phyloP scores from a whole-genome alignment of 1,284 basidiomycete genomes.

The Cerrena zonata region DNA sequence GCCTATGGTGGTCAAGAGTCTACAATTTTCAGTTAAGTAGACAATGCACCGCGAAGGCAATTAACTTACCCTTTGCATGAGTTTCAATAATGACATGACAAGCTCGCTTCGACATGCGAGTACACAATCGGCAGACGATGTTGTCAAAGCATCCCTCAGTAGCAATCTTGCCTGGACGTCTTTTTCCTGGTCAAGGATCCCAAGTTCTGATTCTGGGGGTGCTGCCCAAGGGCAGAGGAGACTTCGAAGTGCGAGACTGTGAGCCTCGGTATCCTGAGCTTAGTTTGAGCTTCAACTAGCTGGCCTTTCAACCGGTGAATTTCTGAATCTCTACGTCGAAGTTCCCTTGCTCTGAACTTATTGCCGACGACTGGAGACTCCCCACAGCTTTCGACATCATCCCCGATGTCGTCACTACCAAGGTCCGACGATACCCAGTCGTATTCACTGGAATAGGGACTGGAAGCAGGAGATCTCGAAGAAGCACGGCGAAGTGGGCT shows the following conservation, averaged over 20 bases:
- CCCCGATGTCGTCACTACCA: neutral
- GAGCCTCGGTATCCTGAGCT: neutral
- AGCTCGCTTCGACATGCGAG: neutral
- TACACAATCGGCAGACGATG: neutral
- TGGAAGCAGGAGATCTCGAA: neutral
- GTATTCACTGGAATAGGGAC: neutral
- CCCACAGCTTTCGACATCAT: neutral
- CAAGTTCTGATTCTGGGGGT: neutral
- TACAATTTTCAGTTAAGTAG: neutral
- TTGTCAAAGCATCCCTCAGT: neutral
- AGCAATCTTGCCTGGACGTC: neutral
- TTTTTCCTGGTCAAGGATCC: neutral
- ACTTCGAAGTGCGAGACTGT: neutral
- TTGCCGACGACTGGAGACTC: neutral
- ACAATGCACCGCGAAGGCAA: neutral
- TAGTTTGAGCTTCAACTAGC: neutral
- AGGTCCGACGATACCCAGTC: neutral
- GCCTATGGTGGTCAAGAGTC: neutral
- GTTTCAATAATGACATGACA: neutral
- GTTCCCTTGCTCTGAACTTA: no score
- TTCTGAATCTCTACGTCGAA: neutral
- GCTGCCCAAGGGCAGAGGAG: neutral
- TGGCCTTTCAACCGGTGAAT: neutral
- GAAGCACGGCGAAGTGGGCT: neutral
- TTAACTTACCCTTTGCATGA: neutral